Evolutionary conservation across 2,329 filamentous ascomycete species (phyloP).

Genomic region (Cladosporium sp.): DNA sequence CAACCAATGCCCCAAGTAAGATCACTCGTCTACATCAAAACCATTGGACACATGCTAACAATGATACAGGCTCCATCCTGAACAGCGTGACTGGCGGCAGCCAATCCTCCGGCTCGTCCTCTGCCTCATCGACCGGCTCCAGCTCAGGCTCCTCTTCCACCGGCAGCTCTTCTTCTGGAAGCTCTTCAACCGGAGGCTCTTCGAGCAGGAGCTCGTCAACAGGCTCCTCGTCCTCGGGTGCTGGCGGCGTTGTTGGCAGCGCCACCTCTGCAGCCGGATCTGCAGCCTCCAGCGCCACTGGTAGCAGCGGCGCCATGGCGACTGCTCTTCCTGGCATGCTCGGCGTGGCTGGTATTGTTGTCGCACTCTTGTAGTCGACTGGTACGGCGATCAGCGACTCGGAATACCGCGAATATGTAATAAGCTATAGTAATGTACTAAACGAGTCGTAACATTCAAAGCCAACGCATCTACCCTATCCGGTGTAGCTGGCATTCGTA

Average conservation of each 20-base stretch:
- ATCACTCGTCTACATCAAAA: neutral
- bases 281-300: neutral
- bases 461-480: no score
- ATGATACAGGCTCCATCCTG: neutral
- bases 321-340: neutral
- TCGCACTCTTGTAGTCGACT: slow-evolving; percentile 2
- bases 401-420: neutral
- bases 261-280: neutral
- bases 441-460: no score
- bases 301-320: neutral
- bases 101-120: neutral
- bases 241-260: neutral
- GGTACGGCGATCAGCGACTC: no score
- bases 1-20: slow-evolving; percentile 3
- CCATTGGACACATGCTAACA: neutral
- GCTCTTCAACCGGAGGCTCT: neutral
- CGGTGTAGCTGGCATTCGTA: no score
- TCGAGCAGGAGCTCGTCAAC: no score
- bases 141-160: neutral
- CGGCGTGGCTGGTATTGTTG: neutral
- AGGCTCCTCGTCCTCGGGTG: neutral
- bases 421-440: no score
- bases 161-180: neutral
- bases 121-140: neutral
- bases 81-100: slow-evolving; percentile 9